phyloP scores from a whole-genome alignment of 345 rosid genomes.

The Trapa incisa region DNA sequence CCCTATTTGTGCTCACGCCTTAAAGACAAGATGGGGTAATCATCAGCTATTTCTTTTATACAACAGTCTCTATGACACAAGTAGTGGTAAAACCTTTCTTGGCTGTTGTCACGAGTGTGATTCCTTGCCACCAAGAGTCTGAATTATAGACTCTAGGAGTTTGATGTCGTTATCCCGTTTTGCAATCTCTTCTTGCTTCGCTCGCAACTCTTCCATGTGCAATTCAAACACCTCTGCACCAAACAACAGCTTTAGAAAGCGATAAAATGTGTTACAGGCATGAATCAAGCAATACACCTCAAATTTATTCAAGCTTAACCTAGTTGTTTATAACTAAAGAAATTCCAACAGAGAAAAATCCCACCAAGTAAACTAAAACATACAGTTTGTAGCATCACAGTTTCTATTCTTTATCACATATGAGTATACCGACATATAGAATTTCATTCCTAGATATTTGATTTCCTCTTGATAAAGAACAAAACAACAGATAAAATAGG shows the following conservation, averaged over 20 bases:
- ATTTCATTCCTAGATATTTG: too few relatives aligned
- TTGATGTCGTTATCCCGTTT: slow-evolving; percentile 80
- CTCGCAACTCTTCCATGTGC: slow-evolving; percentile 81
- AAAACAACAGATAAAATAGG: too few relatives aligned
- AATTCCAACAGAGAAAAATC: too few relatives aligned
- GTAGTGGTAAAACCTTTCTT: not conserved
- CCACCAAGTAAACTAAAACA: too few relatives aligned
- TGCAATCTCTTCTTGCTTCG: slow-evolving; percentile 76
- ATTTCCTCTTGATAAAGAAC: too few relatives aligned
- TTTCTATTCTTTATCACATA: too few relatives aligned
- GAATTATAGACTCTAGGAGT: slow-evolving; percentile 89
- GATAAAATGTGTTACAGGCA: not conserved
- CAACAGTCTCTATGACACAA: not conserved
- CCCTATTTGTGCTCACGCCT: not conserved
- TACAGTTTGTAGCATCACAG: too few relatives aligned
- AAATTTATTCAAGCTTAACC: not conserved
- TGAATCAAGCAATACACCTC: not conserved
- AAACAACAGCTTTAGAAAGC: not conserved
- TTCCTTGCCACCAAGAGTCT: slow-evolving; percentile 72
- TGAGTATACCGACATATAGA: too few relatives aligned
- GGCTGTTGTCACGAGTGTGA: slow-evolving; percentile 15
- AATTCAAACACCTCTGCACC: slow-evolving; percentile 82
- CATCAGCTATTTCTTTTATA: not conserved
- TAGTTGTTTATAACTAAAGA: not conserved
- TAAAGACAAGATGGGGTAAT: not conserved